Conservation (phyloP, 2,329 filamentous ascomycete genomes). For the Trichoderma lentiforme region DNA sequence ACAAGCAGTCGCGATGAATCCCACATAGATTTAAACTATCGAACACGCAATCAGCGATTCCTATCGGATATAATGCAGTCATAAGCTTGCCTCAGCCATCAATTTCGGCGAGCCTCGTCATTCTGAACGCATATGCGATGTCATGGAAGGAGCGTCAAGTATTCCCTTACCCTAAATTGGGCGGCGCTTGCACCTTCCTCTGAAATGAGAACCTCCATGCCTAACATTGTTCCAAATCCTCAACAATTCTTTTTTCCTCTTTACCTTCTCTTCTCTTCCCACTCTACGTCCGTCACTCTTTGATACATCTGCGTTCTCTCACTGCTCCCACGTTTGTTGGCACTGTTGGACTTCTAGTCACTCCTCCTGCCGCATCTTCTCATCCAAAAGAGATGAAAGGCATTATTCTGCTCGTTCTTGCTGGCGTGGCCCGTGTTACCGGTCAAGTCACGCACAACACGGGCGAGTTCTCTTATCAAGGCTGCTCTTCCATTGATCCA, state of each 20-base stretch:
- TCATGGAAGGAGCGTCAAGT: background rate
- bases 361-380: background rate
- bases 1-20: background rate
- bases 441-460: slow-evolving; percentile 23
- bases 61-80: background rate
- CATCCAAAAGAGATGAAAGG: slow-evolving; percentile 23
- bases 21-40: background rate
- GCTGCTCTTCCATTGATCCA: slow-evolving; percentile 29
- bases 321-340: background rate
- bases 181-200: background rate
- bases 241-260: background rate
- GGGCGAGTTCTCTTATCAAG: slow-evolving; percentile 27
- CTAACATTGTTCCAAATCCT: background rate
- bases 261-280: background rate
- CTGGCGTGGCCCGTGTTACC: slow-evolving; percentile 24
- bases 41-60: background rate
- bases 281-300: background rate
- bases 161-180: background rate
- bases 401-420: slow-evolving; percentile 23
- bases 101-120: background rate
- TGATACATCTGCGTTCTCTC: background rate
- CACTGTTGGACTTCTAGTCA: background rate
- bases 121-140: background rate
- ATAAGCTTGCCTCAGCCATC: background rate
- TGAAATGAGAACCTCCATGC: background rate